Conservation (phyloP, 805 yeast species). For the Candida stauntonica region DNA sequence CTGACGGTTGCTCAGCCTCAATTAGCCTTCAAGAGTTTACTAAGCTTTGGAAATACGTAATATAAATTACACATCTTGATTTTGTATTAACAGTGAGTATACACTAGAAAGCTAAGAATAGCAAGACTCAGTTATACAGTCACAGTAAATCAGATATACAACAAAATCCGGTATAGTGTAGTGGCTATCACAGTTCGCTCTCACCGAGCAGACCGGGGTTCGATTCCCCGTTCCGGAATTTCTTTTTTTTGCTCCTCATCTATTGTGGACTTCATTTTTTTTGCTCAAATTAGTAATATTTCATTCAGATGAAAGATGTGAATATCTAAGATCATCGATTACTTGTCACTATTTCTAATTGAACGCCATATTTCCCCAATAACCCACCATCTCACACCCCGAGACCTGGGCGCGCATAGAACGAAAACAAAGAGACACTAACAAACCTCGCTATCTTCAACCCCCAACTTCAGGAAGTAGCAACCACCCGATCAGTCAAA, state of each 20-base stretch:
- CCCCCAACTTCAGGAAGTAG: not conserved
- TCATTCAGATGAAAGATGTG: not conserved
- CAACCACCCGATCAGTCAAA: not conserved
- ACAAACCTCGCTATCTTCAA: not conserved
- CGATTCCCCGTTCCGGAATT: slow-evolving; percentile 32
- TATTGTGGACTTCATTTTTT: not conserved
- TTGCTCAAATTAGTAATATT: not conserved
- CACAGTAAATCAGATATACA: not conserved
- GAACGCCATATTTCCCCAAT: no score
- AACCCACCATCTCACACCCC: no score
- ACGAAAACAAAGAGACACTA: not conserved
- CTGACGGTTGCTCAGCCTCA: no score
- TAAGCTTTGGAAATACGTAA: no score
- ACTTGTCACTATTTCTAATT: no score
- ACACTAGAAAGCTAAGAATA: no score
- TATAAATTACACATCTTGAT: no score
- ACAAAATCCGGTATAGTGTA: slow-evolving; percentile 29
- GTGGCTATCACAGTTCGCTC: slow-evolving; percentile 33
- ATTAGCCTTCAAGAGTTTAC: no score
- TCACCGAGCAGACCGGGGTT: slow-evolving; percentile 33
- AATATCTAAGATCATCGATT: no score
- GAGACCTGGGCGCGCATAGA: no score
- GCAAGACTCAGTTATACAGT: no score
- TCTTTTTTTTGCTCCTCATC: slow-evolving; percentile 1
- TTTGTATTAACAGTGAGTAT: no score